Conservation (phyloP, 1,139 yeast genomes). For the Candida sp. region DNA sequence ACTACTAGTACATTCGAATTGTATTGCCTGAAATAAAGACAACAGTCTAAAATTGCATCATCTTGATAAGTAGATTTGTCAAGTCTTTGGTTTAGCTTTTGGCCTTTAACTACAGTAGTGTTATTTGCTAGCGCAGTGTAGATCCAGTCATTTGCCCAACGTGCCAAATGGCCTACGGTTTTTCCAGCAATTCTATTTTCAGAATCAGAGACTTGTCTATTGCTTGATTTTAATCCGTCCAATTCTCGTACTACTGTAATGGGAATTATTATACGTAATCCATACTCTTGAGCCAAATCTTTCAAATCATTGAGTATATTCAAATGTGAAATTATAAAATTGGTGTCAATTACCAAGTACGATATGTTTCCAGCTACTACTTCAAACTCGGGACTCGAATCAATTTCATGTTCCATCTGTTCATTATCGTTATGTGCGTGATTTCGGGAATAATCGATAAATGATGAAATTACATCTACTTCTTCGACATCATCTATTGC, state of each 20-base stretch:
- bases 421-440: constrained; percentile 9
- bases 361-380: constrained; percentile 22
- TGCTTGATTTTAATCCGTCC: constrained; percentile 68
- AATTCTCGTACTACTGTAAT: constrained; percentile 67
- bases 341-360: constrained; percentile 70
- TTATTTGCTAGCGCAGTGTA: constrained; percentile 54
- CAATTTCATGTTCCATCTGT: constrained; percentile 9
- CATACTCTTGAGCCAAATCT: constrained; percentile 32
- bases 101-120: constrained; percentile 58
- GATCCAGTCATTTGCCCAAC: constrained; percentile 81
- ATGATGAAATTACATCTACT: constrained; percentile 43
- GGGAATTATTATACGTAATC: constrained; percentile 62
- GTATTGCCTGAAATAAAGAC: constrained; percentile 54
- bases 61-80: constrained; percentile 51
- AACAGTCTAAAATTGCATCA: constrained; percentile 85
- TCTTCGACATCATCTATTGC: constrained; percentile 48
- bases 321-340: constrained; percentile 68
- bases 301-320: constrained; percentile 50
- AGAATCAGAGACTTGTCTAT: constrained; percentile 7
- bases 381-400: constrained; percentile 6
- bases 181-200: constrained; percentile 15
- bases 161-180: constrained; percentile 56
- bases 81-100: constrained; percentile 52
- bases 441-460: constrained; percentile 11
- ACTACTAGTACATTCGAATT: constrained; percentile 49